phyloP scores from a whole-genome alignment of 768 basidiomycete genomes.

The Sistotremastrum niveocremeum region DNA sequence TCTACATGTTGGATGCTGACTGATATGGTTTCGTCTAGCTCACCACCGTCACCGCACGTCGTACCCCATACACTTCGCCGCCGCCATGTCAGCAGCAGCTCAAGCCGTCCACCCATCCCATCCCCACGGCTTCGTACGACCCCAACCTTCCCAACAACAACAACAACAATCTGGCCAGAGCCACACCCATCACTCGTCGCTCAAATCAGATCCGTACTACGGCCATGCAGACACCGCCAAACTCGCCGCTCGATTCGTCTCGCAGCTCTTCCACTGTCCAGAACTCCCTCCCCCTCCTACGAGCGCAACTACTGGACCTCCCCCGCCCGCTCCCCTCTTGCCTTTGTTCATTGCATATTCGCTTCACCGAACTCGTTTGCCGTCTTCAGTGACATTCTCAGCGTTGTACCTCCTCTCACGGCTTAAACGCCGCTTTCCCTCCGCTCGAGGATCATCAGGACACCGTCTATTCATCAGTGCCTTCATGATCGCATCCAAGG shows the following conservation, averaged over 20 bases:
- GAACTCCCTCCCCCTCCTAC: constrained; percentile 46
- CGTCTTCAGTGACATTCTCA: constrained; percentile 50
- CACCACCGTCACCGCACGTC: no score
- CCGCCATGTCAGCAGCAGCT: no score
- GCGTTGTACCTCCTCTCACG: constrained; percentile 67
- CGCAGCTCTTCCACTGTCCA: constrained; percentile 76
- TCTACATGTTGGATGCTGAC: no score
- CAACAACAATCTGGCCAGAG: no score
- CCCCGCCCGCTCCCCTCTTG: constrained; percentile 44
- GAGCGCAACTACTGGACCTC: constrained; percentile 14
- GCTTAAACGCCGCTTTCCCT: constrained; percentile 84
- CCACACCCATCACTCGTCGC: no score
- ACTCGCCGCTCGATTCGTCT: constrained; percentile 67
- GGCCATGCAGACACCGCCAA: constrained; percentile 66
- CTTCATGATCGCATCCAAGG: constrained; percentile 85
- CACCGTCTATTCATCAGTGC: constrained; percentile 85
- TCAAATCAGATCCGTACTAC: constrained; percentile 39
- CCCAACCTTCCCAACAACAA: no score
- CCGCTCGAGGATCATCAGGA: constrained; percentile 79
- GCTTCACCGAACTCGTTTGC: constrained; percentile 70
- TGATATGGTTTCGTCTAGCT: no score
- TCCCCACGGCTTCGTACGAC: no score
- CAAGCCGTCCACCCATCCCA: no score
- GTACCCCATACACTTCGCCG: no score
- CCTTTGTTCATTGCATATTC: constrained; percentile 81